Conservation (phyloP, 768 basidiomycete species). For the Psilocybe tampanensis region DNA sequence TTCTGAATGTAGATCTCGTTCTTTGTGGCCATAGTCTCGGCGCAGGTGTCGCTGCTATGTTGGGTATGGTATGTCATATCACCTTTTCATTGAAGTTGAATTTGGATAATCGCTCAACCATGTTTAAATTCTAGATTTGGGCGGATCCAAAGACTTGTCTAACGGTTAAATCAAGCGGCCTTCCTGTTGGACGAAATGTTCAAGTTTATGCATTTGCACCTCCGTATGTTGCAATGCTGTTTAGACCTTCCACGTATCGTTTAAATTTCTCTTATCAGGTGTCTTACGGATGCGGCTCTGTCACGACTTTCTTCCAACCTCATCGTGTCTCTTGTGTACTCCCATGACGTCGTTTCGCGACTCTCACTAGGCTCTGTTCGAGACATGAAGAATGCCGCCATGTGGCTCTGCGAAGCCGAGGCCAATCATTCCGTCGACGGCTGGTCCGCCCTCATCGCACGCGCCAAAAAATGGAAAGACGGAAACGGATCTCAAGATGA, state of each 20-base stretch:
- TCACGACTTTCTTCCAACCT: conserved; percentile 61
- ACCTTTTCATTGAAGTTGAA: neutral
- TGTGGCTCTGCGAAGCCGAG: conserved; percentile 82
- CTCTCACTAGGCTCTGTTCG: conserved; percentile 77
- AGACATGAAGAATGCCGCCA: conserved; percentile 72
- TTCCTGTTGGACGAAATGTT: conserved; percentile 66
- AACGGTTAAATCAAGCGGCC: conserved; percentile 66
- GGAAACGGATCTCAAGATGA: conserved; percentile 56
- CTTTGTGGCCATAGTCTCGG: conserved; percentile 86
- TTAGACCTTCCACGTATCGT: conserved; percentile 1
- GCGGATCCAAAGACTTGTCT: conserved; percentile 79
- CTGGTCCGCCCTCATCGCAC: conserved; percentile 45
- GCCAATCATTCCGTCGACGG: conserved; percentile 50
- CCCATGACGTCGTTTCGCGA: conserved; percentile 79
- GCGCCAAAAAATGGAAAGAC: conserved; percentile 63
- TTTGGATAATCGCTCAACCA: neutral
- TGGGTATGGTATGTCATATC: conserved; percentile 56
- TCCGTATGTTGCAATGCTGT: conserved; percentile 50
- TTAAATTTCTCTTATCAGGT: neutral
- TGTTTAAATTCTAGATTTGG: conserved; percentile 69
- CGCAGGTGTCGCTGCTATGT: conserved; percentile 75
- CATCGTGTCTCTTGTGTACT: conserved; percentile 79
- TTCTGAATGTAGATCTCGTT: conserved; percentile 53
- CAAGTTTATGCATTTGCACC: conserved; percentile 82
- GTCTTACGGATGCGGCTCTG: conserved; percentile 58